Conservation (phyloP, 768 basidiomycete species). For the Mycena latifolia region DNA sequence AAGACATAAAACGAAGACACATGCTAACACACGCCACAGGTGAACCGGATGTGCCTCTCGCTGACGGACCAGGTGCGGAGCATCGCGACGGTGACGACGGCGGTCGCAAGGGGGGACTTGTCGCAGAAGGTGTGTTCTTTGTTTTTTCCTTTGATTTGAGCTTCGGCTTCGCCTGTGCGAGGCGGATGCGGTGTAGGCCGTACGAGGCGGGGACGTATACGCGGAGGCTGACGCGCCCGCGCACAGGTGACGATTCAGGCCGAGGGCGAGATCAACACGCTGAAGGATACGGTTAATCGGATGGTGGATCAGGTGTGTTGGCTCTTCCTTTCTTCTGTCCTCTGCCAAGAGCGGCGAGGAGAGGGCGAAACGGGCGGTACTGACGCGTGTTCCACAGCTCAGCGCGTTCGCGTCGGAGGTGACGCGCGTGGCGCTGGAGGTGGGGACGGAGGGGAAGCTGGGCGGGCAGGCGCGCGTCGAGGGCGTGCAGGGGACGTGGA, state of each 20-base stretch:
- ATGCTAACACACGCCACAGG: slow-evolving; percentile 13
- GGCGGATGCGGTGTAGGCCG: too few relatives aligned
- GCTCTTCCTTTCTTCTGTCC: too few relatives aligned
- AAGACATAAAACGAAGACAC: too few relatives aligned
- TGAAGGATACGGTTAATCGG: slow-evolving; percentile 80
- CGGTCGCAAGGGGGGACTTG: slow-evolving; percentile 82
- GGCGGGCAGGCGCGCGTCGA: slow-evolving; percentile 91
- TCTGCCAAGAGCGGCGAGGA: too few relatives aligned
- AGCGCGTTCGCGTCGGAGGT: slow-evolving; percentile 34
- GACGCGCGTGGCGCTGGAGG: slow-evolving; percentile 32
- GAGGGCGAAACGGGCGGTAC: background rate
- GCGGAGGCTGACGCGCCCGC: background rate
- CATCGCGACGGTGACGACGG: slow-evolving; percentile 83
- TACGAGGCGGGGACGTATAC: too few relatives aligned
- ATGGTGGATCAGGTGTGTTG: slow-evolving; percentile 36
- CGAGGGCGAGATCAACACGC: slow-evolving; percentile 81
- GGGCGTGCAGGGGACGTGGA: slow-evolving; percentile 91
- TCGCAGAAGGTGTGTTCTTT: slow-evolving; percentile 76
- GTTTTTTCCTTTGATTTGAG: too few relatives aligned
- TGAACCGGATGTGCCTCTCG: slow-evolving; percentile 67
- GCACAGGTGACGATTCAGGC: slow-evolving; percentile 75
- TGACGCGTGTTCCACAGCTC: slow-evolving; percentile 10
- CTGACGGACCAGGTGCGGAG: slow-evolving; percentile 82
- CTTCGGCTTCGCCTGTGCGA: too few relatives aligned
- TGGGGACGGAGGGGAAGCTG: slow-evolving; percentile 68